These are phyloP conservation scores for Austroboletus rostrupii DNA, from an alignment of 1,284 basidiomycete species.

Conservation along the genomic window DNA sequence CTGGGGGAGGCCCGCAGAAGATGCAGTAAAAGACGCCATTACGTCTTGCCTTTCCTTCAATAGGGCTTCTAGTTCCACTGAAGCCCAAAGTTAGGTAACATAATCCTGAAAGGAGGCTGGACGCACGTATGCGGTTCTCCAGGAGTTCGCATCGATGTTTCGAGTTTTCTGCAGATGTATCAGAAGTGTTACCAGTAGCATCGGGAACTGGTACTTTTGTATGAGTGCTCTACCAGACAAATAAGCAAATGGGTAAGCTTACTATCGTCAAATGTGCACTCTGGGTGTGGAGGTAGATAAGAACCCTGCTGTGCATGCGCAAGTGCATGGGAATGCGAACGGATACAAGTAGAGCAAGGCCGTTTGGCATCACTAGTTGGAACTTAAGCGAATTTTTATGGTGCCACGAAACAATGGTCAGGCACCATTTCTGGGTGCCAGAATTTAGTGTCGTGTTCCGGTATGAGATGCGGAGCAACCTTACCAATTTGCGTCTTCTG, in stretches of 20 bases:
- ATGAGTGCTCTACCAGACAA: not conserved
- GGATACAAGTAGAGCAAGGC: constrained; percentile 64
- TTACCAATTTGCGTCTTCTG: constrained; percentile 66
- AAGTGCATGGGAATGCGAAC: constrained; percentile 57
- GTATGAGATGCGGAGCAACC: constrained; percentile 24
- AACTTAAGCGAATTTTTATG: constrained; percentile 6
- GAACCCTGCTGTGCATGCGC: constrained; percentile 54
- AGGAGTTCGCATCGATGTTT: constrained; percentile 58
- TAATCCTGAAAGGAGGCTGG: not conserved
- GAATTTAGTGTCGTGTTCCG: not conserved
- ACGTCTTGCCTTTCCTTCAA: constrained; percentile 36
- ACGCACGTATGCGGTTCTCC: constrained; percentile 64
- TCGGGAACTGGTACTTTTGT: constrained; percentile 8
- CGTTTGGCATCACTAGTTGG: constrained; percentile 58
- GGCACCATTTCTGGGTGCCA: constrained; percentile 57
- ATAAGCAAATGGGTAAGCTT: not conserved
- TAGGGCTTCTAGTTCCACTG: constrained; percentile 61
- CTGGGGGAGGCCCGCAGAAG: constrained; percentile 6
- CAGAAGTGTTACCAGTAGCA: constrained; percentile 5
- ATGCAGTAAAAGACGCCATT: constrained; percentile 9
- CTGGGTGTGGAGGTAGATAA: constrained; percentile 48
- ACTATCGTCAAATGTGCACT: constrained; percentile 71
- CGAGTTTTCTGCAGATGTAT: constrained; percentile 39
- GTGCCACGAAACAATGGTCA: constrained; percentile 16
- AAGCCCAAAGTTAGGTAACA: constrained; percentile 1